Evolutionary conservation across 1,139 yeast genomes (phyloP).

Genomic region (Blastobotrys illinoisensis): DNA sequence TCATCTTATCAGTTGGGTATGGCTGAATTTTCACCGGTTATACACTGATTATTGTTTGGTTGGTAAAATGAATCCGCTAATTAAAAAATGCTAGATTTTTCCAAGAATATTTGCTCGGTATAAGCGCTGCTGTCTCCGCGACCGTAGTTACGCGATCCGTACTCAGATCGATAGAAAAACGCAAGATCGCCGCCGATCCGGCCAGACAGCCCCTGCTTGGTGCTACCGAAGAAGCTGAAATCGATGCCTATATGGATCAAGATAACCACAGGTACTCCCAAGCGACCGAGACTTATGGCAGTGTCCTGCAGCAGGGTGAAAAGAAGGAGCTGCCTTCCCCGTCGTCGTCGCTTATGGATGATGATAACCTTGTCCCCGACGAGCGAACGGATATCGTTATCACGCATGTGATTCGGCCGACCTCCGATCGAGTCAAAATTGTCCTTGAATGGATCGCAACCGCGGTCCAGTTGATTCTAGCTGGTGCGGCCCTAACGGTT

Average conservation of each 20-base stretch:
- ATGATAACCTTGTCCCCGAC: slow-evolving; percentile 6
- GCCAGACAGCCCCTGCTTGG: slow-evolving; percentile 22
- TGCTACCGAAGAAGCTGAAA: slow-evolving; percentile 8
- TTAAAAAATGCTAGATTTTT: slow-evolving; percentile 16
- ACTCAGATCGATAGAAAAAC: slow-evolving; percentile 13
- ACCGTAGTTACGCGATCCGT: slow-evolving; percentile 14
- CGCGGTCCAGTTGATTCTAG: slow-evolving; percentile 33
- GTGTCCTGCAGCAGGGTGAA: slow-evolving; percentile 10
- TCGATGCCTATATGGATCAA: slow-evolving; percentile 13
- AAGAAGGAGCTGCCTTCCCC: slow-evolving; percentile 9
- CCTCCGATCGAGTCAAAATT: slow-evolving; percentile 24
- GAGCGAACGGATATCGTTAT: slow-evolving; percentile 17
- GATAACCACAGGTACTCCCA: slow-evolving; percentile 12
- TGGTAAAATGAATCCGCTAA: neutral
- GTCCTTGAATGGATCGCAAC: slow-evolving; percentile 27
- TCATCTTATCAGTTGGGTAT: too few species aligned
- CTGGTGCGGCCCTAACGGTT: slow-evolving; percentile 34
- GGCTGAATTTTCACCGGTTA: neutral
- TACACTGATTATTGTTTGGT: neutral
- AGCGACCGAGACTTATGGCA: slow-evolving; percentile 15
- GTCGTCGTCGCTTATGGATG: neutral
- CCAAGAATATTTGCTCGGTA: slow-evolving; percentile 21
- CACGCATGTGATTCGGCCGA: slow-evolving; percentile 26
- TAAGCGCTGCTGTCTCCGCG: slow-evolving; percentile 16
- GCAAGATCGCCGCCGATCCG: slow-evolving; percentile 14